Percentiles rank a stretch among this genome's conserved stretches.
Conservation (phyloP, 106 monocot species). For the Triglochin maritima region DNA sequence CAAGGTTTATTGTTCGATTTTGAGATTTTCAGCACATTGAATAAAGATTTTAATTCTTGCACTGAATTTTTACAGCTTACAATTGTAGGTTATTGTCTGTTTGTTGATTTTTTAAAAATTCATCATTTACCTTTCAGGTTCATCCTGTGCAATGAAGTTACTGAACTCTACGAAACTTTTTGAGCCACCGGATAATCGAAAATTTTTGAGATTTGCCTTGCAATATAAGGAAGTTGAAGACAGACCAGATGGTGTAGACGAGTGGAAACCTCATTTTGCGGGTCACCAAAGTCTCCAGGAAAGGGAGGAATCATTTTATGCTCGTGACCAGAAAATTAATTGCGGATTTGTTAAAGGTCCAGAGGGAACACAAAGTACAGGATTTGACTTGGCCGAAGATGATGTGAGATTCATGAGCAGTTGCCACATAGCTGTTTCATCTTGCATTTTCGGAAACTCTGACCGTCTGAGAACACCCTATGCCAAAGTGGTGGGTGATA, state of each 20-base stretch:
- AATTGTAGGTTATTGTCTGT: too few species aligned
- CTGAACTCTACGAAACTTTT: constrained; percentile 68
- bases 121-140: constrained; percentile 28
- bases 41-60: too few species aligned
- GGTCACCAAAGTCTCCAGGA: constrained; percentile 85
- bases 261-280: constrained; percentile 84
- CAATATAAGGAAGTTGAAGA: constrained; percentile 65
- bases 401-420: constrained; percentile 87
- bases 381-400: constrained; percentile 90
- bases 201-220: constrained; percentile 84
- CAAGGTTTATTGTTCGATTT: too few species aligned
- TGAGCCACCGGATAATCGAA: constrained; percentile 61
- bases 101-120: too few species aligned
- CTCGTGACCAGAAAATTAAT: constrained; percentile 76
- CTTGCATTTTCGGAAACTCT: constrained; percentile 99
- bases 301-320: constrained; percentile 77
- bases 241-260: constrained; percentile 30
- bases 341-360: constrained; percentile 97
- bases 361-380: constrained; percentile 58
- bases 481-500: constrained; percentile 37
- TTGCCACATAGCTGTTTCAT: constrained; percentile 97
- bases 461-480: constrained; percentile 85
- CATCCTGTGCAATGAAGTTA: constrained; percentile 91
- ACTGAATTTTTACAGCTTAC: too few species aligned
- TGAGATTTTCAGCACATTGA: too few species aligned